A percentile compares a stretch with the other conserved stretches of the same genome.
Conservation (phyloP, 129 eudicot genomes). For the Saussurea involucrata region DNA sequence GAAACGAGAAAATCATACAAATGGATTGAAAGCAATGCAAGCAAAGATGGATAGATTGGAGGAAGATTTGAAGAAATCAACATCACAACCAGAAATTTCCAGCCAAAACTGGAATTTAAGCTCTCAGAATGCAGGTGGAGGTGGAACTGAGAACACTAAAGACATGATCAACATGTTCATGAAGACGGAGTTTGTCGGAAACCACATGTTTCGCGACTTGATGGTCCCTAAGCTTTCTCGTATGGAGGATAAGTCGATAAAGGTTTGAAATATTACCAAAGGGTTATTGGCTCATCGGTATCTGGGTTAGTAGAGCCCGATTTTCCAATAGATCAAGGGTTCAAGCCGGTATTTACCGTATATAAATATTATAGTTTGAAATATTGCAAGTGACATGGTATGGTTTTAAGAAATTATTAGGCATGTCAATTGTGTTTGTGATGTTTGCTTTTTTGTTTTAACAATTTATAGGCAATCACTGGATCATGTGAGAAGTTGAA, state of each 20-base stretch:
- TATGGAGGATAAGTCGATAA: not conserved
- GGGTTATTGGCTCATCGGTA: not conserved
- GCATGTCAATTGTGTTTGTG: not conserved
- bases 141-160: constrained; percentile 4
- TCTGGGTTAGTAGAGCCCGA: too few species aligned
- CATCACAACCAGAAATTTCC: not conserved
- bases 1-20: constrained; percentile 9
- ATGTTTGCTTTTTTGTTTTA: not conserved
- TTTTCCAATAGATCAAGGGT: not conserved
- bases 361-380: not conserved
- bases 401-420: too few species aligned
- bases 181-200: constrained; percentile 22
- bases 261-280: not conserved
- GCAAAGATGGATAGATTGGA: constrained; percentile 23
- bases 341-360: not conserved
- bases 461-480: not conserved
- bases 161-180: constrained; percentile 14
- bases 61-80: constrained; percentile 14
- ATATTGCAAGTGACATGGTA: not conserved
- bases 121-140: not conserved
- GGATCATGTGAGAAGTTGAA: too few species aligned
- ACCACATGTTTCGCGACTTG: constrained; percentile 17
- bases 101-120: not conserved
- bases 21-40: not conserved
- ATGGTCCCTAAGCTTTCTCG: constrained; percentile 18